These are phyloP conservation scores for Kwoniella sp. DNA, from an alignment of 768 basidiomycete species.

Conservation along the genomic window DNA sequence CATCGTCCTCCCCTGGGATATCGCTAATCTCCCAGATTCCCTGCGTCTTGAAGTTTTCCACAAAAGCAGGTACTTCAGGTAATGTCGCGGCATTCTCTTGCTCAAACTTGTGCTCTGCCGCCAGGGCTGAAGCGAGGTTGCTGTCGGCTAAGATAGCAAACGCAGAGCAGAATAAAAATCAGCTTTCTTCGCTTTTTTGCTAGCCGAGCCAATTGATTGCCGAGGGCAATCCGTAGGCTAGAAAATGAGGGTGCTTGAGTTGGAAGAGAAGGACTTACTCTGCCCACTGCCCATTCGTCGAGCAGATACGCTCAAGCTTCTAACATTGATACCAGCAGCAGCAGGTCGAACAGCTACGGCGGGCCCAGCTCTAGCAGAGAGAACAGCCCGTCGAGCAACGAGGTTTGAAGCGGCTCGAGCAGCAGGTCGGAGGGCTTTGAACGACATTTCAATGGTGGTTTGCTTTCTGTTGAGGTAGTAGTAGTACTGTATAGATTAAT, in stretches of 20 bases:
- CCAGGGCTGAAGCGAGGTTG: conserved; percentile 72
- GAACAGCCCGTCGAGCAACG: conserved; percentile 22
- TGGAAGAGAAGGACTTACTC: conserved; percentile 31
- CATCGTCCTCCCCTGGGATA: conserved; percentile 72
- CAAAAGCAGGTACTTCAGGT: conserved; percentile 66
- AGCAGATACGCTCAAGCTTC: conserved; percentile 35
- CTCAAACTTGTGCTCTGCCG: conserved; percentile 85
- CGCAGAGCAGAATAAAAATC: background rate
- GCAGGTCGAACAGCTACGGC: conserved; percentile 10
- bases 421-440: conserved; percentile 24
- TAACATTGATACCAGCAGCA: conserved; percentile 13
- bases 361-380: conserved; percentile 17
- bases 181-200: background rate
- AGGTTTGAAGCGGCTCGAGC: conserved; percentile 18
- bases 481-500: background rate
- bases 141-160: conserved; percentile 25
- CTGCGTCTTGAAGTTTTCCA: conserved; percentile 71
- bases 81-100: conserved; percentile 61
- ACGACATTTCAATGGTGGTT: conserved; percentile 20
- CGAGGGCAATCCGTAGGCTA: no score
- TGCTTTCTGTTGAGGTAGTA: background rate
- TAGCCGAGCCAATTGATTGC: background rate
- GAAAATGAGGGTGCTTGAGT: no score
- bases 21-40: conserved; percentile 84
- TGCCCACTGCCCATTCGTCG: conserved; percentile 46